These are phyloP conservation scores for Blastocystis sp. DNA, from an alignment of 352 stramenopile genomes.

Conservation along the genomic window DNA sequence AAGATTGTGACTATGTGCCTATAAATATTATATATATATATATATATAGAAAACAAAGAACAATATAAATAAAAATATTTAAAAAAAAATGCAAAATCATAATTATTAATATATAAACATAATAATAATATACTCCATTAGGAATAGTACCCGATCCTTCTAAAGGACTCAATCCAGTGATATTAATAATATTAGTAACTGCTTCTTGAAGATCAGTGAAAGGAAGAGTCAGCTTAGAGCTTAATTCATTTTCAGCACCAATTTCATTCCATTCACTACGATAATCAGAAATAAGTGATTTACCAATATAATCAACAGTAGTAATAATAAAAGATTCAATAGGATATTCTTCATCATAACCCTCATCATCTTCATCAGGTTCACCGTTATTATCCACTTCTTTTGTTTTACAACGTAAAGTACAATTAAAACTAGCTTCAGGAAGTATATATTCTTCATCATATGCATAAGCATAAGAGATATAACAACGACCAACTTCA, in stretches of 20 bases:
- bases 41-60: too few species aligned
- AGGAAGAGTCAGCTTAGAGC: constrained; percentile 64
- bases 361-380: constrained; percentile 52
- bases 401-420: constrained; percentile 24
- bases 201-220: constrained; percentile 40
- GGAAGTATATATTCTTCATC: constrained; percentile 48
- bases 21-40: too few species aligned
- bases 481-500: constrained; percentile 17
- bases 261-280: constrained; percentile 74
- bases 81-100: too few species aligned
- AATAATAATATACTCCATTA: not conserved
- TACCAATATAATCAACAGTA: constrained; percentile 85
- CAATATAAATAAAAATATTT: too few species aligned
- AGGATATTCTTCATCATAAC: constrained; percentile 91
- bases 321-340: constrained; percentile 84
- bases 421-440: constrained; percentile 9
- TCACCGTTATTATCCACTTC: constrained; percentile 1
- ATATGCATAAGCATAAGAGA: constrained; percentile 26
- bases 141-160: constrained; percentile 34
- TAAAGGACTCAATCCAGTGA: constrained; percentile 36
- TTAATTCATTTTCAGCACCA: constrained; percentile 71
- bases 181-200: constrained; percentile 36
- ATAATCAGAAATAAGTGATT: constrained; percentile 81
- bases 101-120: too few species aligned
- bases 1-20: constrained; percentile 19